Evolutionary conservation across 208 protist genomes (phyloP), one percentile per base, ranked within the genome.

Genomic region (Plasmodiophora brassicae): DNA sequence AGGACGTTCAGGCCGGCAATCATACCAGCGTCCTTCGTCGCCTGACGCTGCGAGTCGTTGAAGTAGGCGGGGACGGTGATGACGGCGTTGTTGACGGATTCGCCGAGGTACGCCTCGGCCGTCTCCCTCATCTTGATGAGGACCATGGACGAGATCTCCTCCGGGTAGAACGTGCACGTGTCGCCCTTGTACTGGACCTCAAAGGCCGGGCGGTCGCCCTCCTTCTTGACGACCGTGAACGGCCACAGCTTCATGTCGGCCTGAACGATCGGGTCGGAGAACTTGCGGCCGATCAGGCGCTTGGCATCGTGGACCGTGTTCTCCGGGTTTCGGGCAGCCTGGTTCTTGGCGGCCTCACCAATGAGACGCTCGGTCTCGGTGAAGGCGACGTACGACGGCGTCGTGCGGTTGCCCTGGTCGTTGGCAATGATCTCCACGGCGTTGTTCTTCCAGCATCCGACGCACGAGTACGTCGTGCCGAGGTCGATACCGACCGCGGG

Each of bases 21-120:
- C 53, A 90, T 88, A 53, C 95, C 96, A 53, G 96, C 95, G 89
- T 98, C 95, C 88, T 96, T 97, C 53, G 96, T 98, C 46, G 96
- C 95, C 90, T 96, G 93, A 71, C 96, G 89, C 91, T 97, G 96
- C 10, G 94, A 91, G 90, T 97, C 96, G 93, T 98, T 98, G 94
- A 99, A 99, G 93, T 99, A 98, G 65, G 97, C 96, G 22, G 96
- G 96, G n/a, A 98, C 96, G 8, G 97, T 98, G 85, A 99, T 92
- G 84, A 98, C 97, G 32, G 96, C 97, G 46, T 98, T 95, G 85
- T 93, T 95, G 36, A 98, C 95, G 86, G 91, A 85, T 71, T 94
- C 87, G 78, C 97, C 97, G 1, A 99, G 92, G 94, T 97, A 98
- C 22, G 92, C 92, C 94, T 99, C 97, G 36, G 96, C 94, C 45